phyloP scores from a whole-genome alignment of 2,329 filamentous ascomycete species.

The Trichoderma polysporum region DNA sequence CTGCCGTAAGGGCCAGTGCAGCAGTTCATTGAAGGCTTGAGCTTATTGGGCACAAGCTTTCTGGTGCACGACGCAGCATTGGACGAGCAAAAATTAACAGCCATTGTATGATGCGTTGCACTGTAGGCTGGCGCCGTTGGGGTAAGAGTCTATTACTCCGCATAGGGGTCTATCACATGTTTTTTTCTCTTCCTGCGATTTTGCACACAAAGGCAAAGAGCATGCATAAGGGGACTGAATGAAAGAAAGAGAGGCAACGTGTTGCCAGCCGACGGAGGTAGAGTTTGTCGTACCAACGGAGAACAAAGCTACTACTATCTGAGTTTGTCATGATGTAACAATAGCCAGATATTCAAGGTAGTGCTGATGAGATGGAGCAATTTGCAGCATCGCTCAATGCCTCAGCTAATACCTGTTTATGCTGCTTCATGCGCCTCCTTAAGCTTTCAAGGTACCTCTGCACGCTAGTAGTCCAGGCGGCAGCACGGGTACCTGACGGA shows the following conservation, averaged over 20 bases:
- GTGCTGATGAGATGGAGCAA: too few species aligned
- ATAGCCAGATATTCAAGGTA: background rate
- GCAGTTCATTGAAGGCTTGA: background rate
- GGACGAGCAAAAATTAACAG: background rate
- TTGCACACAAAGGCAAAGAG: background rate
- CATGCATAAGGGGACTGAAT: background rate
- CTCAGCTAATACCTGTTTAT: background rate
- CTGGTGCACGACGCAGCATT: background rate
- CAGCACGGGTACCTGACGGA: background rate
- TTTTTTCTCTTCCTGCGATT: background rate
- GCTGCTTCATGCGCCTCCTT: background rate
- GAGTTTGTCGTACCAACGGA: background rate
- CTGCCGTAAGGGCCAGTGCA: background rate
- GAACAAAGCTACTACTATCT: background rate
- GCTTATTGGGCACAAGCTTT: background rate
- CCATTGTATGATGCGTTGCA: background rate
- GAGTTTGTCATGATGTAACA: background rate
- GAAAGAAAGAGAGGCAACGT: background rate
- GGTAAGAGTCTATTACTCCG: conserved; percentile 8
- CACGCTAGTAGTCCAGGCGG: background rate
- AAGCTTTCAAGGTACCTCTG: background rate
- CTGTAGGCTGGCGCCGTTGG: background rate
- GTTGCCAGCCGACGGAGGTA: background rate
- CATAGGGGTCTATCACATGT: conserved; percentile 14
- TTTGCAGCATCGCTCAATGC: too few species aligned